Evolutionary conservation across 139 green algal genomes (phyloP).

Genomic region (Picocystis salinarum): DNA sequence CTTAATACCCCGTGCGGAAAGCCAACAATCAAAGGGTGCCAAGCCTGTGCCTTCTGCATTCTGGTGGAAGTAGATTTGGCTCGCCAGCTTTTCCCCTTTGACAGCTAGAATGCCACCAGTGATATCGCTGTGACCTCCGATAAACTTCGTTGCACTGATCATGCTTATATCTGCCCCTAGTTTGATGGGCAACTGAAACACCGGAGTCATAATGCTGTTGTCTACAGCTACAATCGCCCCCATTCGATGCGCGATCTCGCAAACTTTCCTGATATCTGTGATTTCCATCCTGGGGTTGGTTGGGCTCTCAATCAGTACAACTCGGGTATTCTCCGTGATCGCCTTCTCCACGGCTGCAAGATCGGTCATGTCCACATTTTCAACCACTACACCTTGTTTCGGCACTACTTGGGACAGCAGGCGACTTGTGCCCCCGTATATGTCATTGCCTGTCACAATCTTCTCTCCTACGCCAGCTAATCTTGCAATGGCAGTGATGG

Average conservation of each 20-base stretch:
- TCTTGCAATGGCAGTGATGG: constrained; percentile 45
- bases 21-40: constrained; percentile 91
- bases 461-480: constrained; percentile 24
- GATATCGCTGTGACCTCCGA: constrained; percentile 81
- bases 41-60: constrained; percentile 79
- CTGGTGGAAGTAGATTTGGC: constrained; percentile 69
- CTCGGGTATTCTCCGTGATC: constrained; percentile 43
- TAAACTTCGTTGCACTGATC: constrained; percentile 91
- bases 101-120: constrained; percentile 78
- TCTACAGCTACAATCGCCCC: constrained; percentile 80
- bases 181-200: constrained; percentile 48
- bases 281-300: constrained; percentile 96
- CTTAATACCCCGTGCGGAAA: constrained; percentile 80
- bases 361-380: constrained; percentile 80
- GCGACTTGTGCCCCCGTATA: constrained; percentile 86
- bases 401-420: constrained; percentile 44
- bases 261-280: constrained; percentile 71
- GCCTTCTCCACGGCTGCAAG: constrained; percentile 25
- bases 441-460: constrained; percentile 74
- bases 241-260: constrained; percentile 34
- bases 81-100: constrained; percentile 33
- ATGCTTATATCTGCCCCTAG: constrained; percentile 94
- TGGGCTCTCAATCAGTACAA: constrained; percentile 92
- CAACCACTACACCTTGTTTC: constrained; percentile 48
- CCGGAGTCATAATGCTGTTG: constrained; percentile 86